Base-by-base conservation (phyloP, 306 rosid genomes). In the Benincasa hispida region DNA sequence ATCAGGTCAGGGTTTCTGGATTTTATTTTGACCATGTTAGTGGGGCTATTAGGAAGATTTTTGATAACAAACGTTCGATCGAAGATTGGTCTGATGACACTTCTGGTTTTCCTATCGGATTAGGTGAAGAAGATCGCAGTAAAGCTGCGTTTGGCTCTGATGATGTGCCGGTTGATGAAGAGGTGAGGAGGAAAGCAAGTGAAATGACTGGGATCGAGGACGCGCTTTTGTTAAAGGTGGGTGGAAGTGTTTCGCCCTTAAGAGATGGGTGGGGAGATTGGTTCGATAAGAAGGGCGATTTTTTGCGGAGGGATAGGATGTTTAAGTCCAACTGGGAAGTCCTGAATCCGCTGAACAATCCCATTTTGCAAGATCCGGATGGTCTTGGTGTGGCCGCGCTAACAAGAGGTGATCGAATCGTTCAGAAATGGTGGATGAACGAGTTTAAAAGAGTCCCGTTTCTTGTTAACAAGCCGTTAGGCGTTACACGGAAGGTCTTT, bases 181-280 rank as follows among this genome's bases (percentile, higher is more conserved):
- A 74, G 42, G 79, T 87, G 41, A 67, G 91, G 75, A 76, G 79
- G 63, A 87, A 82, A 78, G 82, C 81, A 0, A 69, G 82, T 0
- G 56, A 61, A 48, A 86, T 89, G 13, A 76, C 13, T 11, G 79
- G 84, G 0, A 72, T 93, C 22, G 99, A 94, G 79, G 93, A 94
- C 12, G 89, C 86, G 11, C 84, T 94, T 53, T 59, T 94, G 80
- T 45, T 94, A 65, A 89, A 83, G 60, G 25, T 78, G 75, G 91
- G 92, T 5, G 65, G 81, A 81, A 93, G 72, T 39, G 70, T 57
- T 30, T 85, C 96, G 63, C 93, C 92, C 4, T 51, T 94, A 9
- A 87, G 99, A 51, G 81, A 92, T 10, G 91, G 87, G 1, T 94
- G 98, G 98, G 96, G 98, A 22, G 89, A 90, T 7, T 91, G 97